These are phyloP conservation scores for Lecanicillium sp. DNA, from an alignment of 2,329 filamentous ascomycete genomes.

Conservation along the genomic window DNA sequence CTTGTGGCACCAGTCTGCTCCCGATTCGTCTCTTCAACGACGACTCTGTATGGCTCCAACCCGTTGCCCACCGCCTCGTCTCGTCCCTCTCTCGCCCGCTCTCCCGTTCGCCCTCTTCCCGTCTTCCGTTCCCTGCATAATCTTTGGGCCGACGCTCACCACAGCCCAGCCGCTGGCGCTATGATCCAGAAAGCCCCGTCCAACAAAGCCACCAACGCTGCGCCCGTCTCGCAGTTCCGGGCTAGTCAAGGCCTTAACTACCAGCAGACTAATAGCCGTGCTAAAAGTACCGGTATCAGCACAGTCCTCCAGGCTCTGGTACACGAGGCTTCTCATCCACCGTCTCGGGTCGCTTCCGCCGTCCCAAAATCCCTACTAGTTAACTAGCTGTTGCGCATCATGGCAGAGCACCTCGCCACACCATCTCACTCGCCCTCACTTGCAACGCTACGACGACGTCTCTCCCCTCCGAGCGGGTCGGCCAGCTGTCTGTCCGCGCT, in stretches of 20 bases:
- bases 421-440: too few relatives aligned
- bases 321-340: constrained; percentile 7
- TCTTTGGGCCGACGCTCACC: constrained; percentile 11
- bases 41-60: not conserved
- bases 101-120: too few relatives aligned
- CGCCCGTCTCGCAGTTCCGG: not conserved
- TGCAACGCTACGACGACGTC: too few relatives aligned
- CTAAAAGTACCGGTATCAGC: too few relatives aligned
- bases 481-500: not conserved
- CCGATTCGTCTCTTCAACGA: constrained; percentile 2
- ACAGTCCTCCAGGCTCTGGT: too few relatives aligned
- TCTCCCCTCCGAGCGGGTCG: too few relatives aligned
- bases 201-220: constrained; percentile 5
- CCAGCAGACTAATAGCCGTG: too few relatives aligned
- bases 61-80: constrained; percentile 12
- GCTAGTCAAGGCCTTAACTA: too few relatives aligned
- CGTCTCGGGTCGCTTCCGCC: constrained; percentile 13
- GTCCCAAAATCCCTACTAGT: constrained; percentile 9
- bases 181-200: constrained; percentile 10
- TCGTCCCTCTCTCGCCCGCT: not conserved
- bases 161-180: constrained; percentile 11
- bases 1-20: not conserved
- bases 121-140: too few relatives aligned
- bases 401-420: not conserved
- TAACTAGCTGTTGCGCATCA: constrained; percentile 6